phyloP scores from a whole-genome alignment of 208 protist genomes.

The Tritrichomonas musculus region DNA sequence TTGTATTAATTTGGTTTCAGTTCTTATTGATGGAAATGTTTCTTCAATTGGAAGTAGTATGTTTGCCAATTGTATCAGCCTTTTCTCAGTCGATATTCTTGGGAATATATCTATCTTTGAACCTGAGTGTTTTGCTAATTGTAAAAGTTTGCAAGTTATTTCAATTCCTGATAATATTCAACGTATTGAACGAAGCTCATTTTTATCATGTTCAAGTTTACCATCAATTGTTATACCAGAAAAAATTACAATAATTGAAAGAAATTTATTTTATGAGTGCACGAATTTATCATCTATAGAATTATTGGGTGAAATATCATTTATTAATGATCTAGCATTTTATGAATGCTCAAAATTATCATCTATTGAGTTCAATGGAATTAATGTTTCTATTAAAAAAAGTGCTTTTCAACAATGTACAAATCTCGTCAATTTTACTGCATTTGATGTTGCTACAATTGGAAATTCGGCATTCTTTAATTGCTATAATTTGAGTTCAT shows the following conservation, averaged over 20 bases:
- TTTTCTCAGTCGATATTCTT: not conserved
- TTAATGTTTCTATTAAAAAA: not conserved
- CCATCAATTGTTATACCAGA: not conserved
- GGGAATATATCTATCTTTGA: not conserved
- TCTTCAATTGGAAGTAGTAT: not conserved
- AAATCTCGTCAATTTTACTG: not conserved
- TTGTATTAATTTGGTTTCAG: not conserved
- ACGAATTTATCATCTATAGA: not conserved
- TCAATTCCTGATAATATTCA: not conserved
- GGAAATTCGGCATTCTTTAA: not conserved
- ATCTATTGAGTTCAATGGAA: too few species aligned
- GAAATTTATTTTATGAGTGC: not conserved
- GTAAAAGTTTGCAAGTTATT: not conserved
- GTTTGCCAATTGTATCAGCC: not conserved
- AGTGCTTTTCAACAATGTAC: not conserved
- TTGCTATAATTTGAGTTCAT: not conserved
- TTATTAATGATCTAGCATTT: too few species aligned
- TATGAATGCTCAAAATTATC: too few species aligned
- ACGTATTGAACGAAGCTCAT: not conserved
- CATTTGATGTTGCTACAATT: not conserved
- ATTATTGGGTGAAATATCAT: not conserved
- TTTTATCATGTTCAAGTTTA: not conserved
- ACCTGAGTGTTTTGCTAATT: not conserved
- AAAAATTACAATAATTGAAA: not conserved
- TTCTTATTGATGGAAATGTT: not conserved